A percentile compares a stretch with the other conserved stretches of the same genome.
phyloP scores from a whole-genome alignment of 1,284 basidiomycete genomes.

The Ceratobasidium papillatum region DNA sequence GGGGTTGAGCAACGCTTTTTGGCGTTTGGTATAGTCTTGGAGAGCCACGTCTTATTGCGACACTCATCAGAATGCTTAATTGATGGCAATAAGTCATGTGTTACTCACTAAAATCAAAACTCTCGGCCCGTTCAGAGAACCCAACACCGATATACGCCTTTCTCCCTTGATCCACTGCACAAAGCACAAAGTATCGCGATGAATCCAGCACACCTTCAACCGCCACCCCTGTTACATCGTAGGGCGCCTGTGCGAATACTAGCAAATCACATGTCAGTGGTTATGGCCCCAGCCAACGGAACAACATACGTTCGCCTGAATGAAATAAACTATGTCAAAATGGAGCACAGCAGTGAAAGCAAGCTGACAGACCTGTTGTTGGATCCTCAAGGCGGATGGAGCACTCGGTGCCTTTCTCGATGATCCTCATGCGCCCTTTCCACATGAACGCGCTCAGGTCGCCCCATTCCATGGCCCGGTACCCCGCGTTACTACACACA shows the following conservation, averaged over 20 bases:
- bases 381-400: constrained; percentile 77
- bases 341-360: neutral
- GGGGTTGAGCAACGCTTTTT: constrained; percentile 67
- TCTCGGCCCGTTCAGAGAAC: constrained; percentile 89
- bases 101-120: constrained; percentile 89
- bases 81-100: neutral
- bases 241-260: constrained; percentile 94
- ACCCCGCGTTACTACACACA: constrained; percentile 63
- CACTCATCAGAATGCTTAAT: constrained; percentile 3
- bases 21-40: constrained; percentile 91
- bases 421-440: constrained; percentile 88
- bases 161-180: constrained; percentile 86
- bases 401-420: constrained; percentile 72
- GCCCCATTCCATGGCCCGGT: constrained; percentile 86
- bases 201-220: constrained; percentile 97
- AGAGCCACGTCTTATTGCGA: constrained; percentile 82
- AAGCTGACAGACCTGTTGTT: constrained; percentile 66
- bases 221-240: constrained; percentile 79
- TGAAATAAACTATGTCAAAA: constrained; percentile 6
- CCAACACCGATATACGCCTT: constrained; percentile 95
- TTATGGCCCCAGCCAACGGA: constrained; percentile 1
- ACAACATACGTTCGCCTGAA: constrained; percentile 51
- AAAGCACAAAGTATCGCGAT: constrained; percentile 93
- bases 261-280: neutral
- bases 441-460: constrained; percentile 83